Evolutionary conservation across 352 stramenopile species (phyloP).

Genomic region (Poterioochromonas sp.): DNA sequence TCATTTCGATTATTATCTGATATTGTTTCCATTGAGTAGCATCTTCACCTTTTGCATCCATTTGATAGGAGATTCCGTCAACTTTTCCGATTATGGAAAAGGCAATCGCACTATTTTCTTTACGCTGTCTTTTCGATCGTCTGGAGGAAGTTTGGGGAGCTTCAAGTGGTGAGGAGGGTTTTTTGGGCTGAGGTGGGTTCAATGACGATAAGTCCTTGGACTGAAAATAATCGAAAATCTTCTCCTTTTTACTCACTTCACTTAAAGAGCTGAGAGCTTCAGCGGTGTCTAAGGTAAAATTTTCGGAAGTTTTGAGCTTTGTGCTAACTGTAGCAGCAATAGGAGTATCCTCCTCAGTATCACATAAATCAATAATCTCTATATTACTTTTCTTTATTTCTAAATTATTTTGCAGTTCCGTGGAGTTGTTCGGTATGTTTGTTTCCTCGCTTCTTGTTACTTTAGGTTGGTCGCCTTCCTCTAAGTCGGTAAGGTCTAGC

Average conservation of each 20-base stretch:
- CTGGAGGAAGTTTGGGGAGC: background rate
- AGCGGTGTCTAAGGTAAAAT: background rate
- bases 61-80: conserved; percentile 3
- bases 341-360: background rate
- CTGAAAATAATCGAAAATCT: background rate
- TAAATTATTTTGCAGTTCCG: background rate
- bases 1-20: background rate
- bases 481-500: background rate
- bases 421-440: background rate
- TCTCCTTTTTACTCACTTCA: background rate
- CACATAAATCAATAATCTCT: background rate
- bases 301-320: background rate
- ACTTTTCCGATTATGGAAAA: background rate
- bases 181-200: background rate
- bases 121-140: background rate
- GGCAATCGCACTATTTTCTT: background rate
- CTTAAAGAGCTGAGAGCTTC: background rate
- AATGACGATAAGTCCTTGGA: background rate
- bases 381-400: background rate
- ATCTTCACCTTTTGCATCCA: background rate
- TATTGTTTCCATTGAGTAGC: background rate
- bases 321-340: background rate
- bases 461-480: background rate
- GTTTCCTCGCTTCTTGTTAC: background rate
- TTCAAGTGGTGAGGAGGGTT: background rate